Percentiles rank a stretch among this genome's conserved stretches.
Evolutionary conservation across 2,329 filamentous ascomycete genomes (phyloP).

Genomic region (Xylaria polymorpha): DNA sequence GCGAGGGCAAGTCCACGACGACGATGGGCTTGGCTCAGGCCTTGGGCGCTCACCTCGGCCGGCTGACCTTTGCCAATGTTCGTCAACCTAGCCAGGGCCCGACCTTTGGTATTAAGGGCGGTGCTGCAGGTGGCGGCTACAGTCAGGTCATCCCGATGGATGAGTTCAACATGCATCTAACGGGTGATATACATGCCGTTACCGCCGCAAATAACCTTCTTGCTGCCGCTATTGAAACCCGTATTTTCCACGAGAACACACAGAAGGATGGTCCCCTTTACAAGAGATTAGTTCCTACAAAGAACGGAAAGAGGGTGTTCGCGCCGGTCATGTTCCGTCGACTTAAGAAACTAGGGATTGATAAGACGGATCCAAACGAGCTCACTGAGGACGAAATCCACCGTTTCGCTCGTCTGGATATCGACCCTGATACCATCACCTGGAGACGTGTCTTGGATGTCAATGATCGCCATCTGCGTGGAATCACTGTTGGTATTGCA

Average conservation of each 20-base stretch:
- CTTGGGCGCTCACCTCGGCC: constrained; percentile 86
- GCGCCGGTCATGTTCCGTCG: constrained; percentile 91
- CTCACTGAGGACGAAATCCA: constrained; percentile 89
- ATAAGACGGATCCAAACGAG: constrained; percentile 92
- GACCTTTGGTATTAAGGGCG: constrained; percentile 98
- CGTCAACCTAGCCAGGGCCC: constrained; percentile 96
- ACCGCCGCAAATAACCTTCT: constrained; percentile 97
- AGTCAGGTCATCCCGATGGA: constrained; percentile 99
- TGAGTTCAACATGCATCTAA: constrained; percentile 98
- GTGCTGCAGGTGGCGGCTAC: constrained; percentile 96
- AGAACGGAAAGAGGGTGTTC: constrained; percentile 91
- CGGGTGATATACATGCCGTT: constrained; percentile 97
- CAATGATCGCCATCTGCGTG: constrained; percentile 92
- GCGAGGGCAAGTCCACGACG: constrained; percentile 98
- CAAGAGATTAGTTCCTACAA: constrained; percentile 85
- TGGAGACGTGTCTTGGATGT: constrained; percentile 97
- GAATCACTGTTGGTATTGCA: constrained; percentile 88
- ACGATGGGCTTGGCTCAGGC: constrained; percentile 96
- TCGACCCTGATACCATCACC: constrained; percentile 96
- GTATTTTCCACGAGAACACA: constrained; percentile 97
- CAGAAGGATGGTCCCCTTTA: constrained; percentile 92
- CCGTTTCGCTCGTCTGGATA: constrained; percentile 92
- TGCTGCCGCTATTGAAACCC: constrained; percentile 94
- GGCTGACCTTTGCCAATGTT: constrained; percentile 94
- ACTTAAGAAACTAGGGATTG: constrained; percentile 93